These are phyloP conservation scores for Exophiala viscosa DNA, from an alignment of 2,329 filamentous ascomycete genomes.

Conservation along the genomic window DNA sequence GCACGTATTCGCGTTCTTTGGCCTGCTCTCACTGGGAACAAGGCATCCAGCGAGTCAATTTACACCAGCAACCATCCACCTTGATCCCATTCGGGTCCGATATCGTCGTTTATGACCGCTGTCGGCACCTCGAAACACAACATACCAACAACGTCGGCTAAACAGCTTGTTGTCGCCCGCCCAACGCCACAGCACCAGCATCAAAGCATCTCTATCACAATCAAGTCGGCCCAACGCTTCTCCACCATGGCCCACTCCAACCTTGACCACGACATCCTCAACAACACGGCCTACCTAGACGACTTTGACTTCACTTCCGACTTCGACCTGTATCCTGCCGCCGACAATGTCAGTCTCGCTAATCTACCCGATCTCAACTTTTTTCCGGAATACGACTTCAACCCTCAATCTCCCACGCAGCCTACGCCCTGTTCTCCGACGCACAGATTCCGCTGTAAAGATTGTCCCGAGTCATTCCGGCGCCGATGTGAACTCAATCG, in stretches of 20 bases:
- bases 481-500: slow-evolving; percentile 15
- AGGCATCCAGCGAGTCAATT: background rate
- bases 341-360: background rate
- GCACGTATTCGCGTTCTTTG: slow-evolving; percentile 17
- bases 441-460: slow-evolving; percentile 2
- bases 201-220: background rate
- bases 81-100: slow-evolving; percentile 7
- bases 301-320: slow-evolving; percentile 4
- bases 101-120: slow-evolving; percentile 13
- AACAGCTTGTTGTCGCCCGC: background rate
- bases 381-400: slow-evolving; percentile 4
- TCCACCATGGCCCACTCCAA: background rate
- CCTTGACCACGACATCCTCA: background rate
- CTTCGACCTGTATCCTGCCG: slow-evolving; percentile 4
- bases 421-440: background rate
- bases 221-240: background rate
- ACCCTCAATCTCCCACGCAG: background rate
- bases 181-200: background rate
- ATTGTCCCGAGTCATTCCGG: slow-evolving; percentile 9
- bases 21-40: background rate
- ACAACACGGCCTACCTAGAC: slow-evolving; percentile 2
- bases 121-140: slow-evolving; percentile 9
- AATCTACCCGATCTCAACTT: background rate
- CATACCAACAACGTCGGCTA: too few relatives aligned
- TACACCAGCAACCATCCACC: background rate